A percentile compares a stretch with the other conserved stretches of the same genome.
Conservation (phyloP, 2,329 filamentous ascomycete species). For the Biscogniauxia sp. region DNA sequence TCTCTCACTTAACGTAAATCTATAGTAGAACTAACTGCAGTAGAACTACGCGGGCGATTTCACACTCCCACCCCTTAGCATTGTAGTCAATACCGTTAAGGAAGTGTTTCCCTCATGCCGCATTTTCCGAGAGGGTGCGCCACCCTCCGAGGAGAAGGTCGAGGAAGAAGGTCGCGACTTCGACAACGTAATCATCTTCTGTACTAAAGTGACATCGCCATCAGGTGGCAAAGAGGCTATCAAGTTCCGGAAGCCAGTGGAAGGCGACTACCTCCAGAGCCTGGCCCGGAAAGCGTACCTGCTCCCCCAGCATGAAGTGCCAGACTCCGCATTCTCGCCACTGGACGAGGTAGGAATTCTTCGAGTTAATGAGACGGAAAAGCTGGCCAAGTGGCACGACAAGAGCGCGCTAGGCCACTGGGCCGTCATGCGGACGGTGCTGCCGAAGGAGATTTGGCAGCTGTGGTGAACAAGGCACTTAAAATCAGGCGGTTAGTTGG, state of each 20-base stretch:
- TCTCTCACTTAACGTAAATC: too few relatives aligned
- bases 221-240: constrained; percentile 44
- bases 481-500: too few relatives aligned
- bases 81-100: constrained; percentile 79
- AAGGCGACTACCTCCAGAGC: constrained; percentile 70
- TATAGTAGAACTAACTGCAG: neutral
- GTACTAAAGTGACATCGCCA: constrained; percentile 57
- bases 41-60: constrained; percentile 96
- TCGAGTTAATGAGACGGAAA: constrained; percentile 59
- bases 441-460: constrained; percentile 81
- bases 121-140: constrained; percentile 77
- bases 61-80: constrained; percentile 68
- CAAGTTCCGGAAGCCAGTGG: constrained; percentile 63
- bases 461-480: constrained; percentile 65
- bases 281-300: constrained; percentile 68
- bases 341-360: constrained; percentile 52
- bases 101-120: constrained; percentile 85
- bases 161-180: constrained; percentile 63
- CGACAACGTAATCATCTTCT: constrained; percentile 96
- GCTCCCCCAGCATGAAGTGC: constrained; percentile 69
- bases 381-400: constrained; percentile 69
- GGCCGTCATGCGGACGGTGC: constrained; percentile 82
- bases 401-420: constrained; percentile 82
- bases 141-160: constrained; percentile 46
- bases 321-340: constrained; percentile 47